Conservation (phyloP, 495 filamentous ascomycete genomes). For the Trichocladium uniseriatum region DNA sequence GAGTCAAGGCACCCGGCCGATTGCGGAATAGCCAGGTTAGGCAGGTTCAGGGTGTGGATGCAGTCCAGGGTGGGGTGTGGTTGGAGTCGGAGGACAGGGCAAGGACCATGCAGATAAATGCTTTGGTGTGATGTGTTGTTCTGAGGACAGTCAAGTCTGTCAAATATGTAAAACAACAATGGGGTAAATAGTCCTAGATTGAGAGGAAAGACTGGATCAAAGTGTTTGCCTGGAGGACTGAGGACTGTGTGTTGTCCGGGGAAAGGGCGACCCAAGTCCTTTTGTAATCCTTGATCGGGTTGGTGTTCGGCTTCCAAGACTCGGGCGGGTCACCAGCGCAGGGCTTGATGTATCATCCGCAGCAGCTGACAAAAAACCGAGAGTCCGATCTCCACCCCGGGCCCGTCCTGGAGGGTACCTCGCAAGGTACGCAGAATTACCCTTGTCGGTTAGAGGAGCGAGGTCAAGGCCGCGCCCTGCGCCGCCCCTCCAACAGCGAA, state of each 20-base stretch:
- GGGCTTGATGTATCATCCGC: slow-evolving; percentile 24
- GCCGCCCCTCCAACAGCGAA: slow-evolving; percentile 9
- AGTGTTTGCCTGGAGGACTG: not conserved
- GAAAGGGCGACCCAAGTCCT: slow-evolving; percentile 14
- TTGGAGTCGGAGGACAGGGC: not conserved
- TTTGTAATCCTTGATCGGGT: slow-evolving; percentile 24
- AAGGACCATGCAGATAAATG: slow-evolving; percentile 1
- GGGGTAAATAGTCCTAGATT: not conserved
- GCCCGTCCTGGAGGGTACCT: not conserved
- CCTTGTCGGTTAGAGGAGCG: slow-evolving; percentile 11
- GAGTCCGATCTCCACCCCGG: slow-evolving; percentile 15
- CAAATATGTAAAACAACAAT: too few species aligned
- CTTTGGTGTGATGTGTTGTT: too few species aligned
- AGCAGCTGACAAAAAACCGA: slow-evolving; percentile 27
- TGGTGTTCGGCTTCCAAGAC: slow-evolving; percentile 23
- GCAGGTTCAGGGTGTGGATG: slow-evolving; percentile 8
- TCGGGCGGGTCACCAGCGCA: slow-evolving; percentile 23
- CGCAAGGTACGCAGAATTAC: slow-evolving; percentile 7
- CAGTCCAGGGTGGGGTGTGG: slow-evolving; percentile 15
- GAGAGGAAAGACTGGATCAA: not conserved
- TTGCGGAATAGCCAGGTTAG: slow-evolving; percentile 20
- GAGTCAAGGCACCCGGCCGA: slow-evolving; percentile 28
- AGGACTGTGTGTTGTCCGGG: slow-evolving; percentile 2
- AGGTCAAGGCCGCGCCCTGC: slow-evolving; percentile 10
- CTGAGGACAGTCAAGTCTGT: too few species aligned